Evolutionary conservation across 768 basidiomycete genomes (phyloP).

Genomic region (Mycena vitilis): DNA sequence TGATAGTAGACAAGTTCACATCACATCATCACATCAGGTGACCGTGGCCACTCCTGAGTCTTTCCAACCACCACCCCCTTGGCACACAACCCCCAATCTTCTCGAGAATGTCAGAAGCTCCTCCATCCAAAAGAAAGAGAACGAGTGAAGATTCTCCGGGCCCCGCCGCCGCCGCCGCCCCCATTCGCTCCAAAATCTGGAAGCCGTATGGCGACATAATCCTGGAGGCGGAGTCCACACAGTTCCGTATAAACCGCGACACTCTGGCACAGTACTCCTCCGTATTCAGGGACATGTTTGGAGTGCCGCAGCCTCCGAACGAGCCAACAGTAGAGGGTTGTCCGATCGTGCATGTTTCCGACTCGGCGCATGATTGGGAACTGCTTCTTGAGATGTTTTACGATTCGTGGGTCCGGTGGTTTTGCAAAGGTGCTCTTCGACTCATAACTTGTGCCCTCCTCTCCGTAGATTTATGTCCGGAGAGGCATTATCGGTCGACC

Average conservation of each 20-base stretch:
- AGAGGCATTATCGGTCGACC: background rate
- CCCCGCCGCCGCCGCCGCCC: background rate
- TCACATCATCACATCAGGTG: background rate
- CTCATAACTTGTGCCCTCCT: background rate
- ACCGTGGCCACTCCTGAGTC: background rate
- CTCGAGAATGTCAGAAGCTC: background rate
- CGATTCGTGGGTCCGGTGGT: constrained; percentile 4
- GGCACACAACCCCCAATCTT: too few relatives aligned
- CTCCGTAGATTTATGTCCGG: background rate
- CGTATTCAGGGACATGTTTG: constrained; percentile 59
- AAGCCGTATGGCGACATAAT: constrained; percentile 15
- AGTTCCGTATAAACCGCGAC: constrained; percentile 14
- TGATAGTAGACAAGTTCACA: too few relatives aligned
- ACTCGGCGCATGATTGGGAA: constrained; percentile 24
- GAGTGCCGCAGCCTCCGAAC: constrained; percentile 51
- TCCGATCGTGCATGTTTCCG: constrained; percentile 12
- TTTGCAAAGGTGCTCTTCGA: background rate
- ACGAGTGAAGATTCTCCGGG: background rate
- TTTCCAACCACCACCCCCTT: background rate
- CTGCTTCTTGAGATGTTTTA: constrained; percentile 20
- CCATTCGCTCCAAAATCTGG: constrained; percentile 24
- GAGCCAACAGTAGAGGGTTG: constrained; percentile 19
- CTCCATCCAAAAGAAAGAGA: constrained; percentile 7
- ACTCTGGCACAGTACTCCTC: constrained; percentile 43
- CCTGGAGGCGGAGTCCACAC: constrained; percentile 17